Evolutionary conservation across 768 basidiomycete species (phyloP), one percentile per base, ranked within the genome.

Genomic region (Holtermannia corniformis): DNA sequence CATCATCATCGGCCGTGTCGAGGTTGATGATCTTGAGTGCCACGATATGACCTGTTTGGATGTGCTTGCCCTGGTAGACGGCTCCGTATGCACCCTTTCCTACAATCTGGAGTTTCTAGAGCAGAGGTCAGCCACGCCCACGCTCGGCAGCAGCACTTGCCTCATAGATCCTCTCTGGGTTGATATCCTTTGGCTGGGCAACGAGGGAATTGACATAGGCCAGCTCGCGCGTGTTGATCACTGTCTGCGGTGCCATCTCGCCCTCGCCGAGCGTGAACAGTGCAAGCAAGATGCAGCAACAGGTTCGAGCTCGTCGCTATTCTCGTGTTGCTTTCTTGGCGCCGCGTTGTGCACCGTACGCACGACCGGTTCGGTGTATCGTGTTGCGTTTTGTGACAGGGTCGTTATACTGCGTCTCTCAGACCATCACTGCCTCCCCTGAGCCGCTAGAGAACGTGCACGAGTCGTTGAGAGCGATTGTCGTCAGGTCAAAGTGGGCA

Each of bases 11-110:
- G 51, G 85, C 81, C 22, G 85, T 92, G 74, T 97, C 95, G 60
- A 97, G 84, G 74, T 97, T 88, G 76, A 99, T 96, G 72, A 97
- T 92, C 76, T 99, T 99, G 75, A 97, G 82, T 16, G 92, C 95
- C 27, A 99, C 88, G 51, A 91, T 78, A 51, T 87, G 86, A 19
- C 88, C 87, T 0, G 88, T 84, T 0, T 83, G 78, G 47, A 86
- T 79, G 62, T 97, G 85, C 50, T 82, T 76, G 13, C 89, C 93
- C 68, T 85, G 88, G 76, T 92, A 88, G 13, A 99, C 93, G 7
- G 89, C 88, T 43, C 95, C 93, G 73, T 91, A 96, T 1, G 90
- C 87, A 56, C 92, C 93, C 73, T 89, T 91, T 26, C 93, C 92
- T 27, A 93, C 79, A n/a, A 87, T 85, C 72, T 93, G 88, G 41